Evolutionary conservation across 2,329 filamentous ascomycete genomes (phyloP).

Genomic region (Mycosphaerella sp.): DNA sequence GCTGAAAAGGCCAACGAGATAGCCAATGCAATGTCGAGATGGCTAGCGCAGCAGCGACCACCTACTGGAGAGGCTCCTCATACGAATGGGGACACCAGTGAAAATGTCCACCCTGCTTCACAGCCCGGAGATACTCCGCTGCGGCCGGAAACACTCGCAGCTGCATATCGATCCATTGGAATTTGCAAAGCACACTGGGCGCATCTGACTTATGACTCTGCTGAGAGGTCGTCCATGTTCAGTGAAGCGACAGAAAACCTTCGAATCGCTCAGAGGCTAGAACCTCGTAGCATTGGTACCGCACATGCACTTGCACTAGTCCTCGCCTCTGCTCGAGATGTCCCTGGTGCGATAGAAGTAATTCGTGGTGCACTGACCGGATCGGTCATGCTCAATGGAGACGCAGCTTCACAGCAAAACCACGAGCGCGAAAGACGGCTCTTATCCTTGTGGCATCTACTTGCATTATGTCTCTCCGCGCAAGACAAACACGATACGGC

Average conservation of each 20-base stretch:
- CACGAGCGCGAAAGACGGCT: slow-evolving; percentile 50
- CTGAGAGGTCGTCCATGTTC: slow-evolving; percentile 63
- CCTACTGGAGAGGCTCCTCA: slow-evolving; percentile 11
- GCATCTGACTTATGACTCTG: slow-evolving; percentile 66
- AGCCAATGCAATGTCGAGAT: slow-evolving; percentile 63
- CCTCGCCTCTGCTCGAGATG: slow-evolving; percentile 78
- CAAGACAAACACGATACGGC: slow-evolving; percentile 79
- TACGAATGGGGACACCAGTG: slow-evolving; percentile 10
- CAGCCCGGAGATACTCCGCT: slow-evolving; percentile 40
- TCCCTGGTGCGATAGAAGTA: slow-evolving; percentile 72
- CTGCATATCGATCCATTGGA: slow-evolving; percentile 78
- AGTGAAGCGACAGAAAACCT: slow-evolving; percentile 69
- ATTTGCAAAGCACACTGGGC: slow-evolving; percentile 84
- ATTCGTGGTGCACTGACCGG: slow-evolving; percentile 63
- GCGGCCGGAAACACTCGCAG: slow-evolving; percentile 55
- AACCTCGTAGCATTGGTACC: slow-evolving; percentile 54
- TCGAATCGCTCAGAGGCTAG: slow-evolving; percentile 49
- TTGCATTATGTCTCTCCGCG: slow-evolving; percentile 78
- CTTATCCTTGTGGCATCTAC: slow-evolving; percentile 87
- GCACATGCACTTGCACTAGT: slow-evolving; percentile 76
- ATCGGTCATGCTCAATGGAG: slow-evolving; percentile 17
- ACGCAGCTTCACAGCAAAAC: slow-evolving; percentile 9
- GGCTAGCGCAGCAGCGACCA: slow-evolving; percentile 58
- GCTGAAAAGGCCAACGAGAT: slow-evolving; percentile 73
- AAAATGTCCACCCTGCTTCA: slow-evolving; percentile 7